Conservation (phyloP, 2,329 filamentous ascomycete species). For the Botrytis aclada region DNA sequence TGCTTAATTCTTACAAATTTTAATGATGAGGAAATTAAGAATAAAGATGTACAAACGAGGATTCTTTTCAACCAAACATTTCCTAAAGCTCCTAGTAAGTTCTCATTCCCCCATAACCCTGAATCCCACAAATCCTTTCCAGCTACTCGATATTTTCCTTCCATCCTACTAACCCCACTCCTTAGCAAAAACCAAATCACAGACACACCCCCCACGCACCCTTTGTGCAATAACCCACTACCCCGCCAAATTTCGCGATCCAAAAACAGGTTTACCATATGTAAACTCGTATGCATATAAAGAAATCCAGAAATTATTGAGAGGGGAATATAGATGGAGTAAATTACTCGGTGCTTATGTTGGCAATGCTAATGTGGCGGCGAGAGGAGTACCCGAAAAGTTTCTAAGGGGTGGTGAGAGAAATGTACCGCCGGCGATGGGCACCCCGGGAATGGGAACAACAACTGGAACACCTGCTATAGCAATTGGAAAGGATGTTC, state of each 20-base stretch:
- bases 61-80: constrained; percentile 54
- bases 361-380: constrained; percentile 62
- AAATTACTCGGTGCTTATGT: constrained; percentile 78
- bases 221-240: constrained; percentile 80
- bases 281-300: constrained; percentile 75
- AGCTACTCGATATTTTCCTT: too few species aligned
- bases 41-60: constrained; percentile 53
- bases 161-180: not conserved
- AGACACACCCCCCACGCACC: constrained; percentile 27
- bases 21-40: constrained; percentile 47
- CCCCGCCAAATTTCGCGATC: constrained; percentile 79
- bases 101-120: too few species aligned
- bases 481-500: not conserved
- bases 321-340: constrained; percentile 80
- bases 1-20: constrained; percentile 59
- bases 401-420: constrained; percentile 48
- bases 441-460: too few species aligned
- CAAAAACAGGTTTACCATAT: constrained; percentile 78
- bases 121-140: too few species aligned
- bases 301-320: constrained; percentile 71
- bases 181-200: not conserved
- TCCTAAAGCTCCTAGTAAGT: constrained; percentile 47
- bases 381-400: constrained; percentile 74
- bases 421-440: not conserved
- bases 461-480: not conserved